phyloP scores from a whole-genome alignment of 495 filamentous ascomycete species.

The Penicillium lividum region DNA sequence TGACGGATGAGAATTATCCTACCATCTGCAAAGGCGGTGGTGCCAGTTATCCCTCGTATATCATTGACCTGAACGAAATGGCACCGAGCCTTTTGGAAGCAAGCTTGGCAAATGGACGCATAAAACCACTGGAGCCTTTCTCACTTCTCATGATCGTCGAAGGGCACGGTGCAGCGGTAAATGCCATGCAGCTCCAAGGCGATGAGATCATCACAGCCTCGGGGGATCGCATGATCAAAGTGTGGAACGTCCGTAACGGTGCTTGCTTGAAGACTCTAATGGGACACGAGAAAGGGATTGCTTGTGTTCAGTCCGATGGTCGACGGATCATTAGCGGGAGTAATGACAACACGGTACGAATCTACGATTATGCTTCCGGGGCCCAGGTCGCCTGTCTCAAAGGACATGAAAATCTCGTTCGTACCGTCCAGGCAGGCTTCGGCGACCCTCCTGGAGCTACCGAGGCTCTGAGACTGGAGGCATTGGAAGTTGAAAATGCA shows the following conservation, averaged over 20 bases:
- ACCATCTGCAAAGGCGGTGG: slow-evolving; percentile 35
- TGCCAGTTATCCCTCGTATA: slow-evolving; percentile 54
- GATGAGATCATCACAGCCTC: slow-evolving; percentile 91
- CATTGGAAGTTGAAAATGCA: slow-evolving; percentile 66
- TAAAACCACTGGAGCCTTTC: slow-evolving; percentile 55
- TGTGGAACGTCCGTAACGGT: slow-evolving; percentile 88
- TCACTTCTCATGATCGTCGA: slow-evolving; percentile 74
- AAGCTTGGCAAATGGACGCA: slow-evolving; percentile 39
- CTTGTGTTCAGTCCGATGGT: slow-evolving; percentile 97
- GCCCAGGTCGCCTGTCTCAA: slow-evolving; percentile 85
- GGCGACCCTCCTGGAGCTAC: slow-evolving; percentile 80
- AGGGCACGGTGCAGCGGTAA: slow-evolving; percentile 89
- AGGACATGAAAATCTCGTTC: slow-evolving; percentile 80
- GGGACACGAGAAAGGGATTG: slow-evolving; percentile 93
- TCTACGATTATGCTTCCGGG: slow-evolving; percentile 82
- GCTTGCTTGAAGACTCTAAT: slow-evolving; percentile 71
- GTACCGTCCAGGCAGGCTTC: slow-evolving; percentile 92
- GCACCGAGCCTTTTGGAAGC: slow-evolving; percentile 45
- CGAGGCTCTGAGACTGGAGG: slow-evolving; percentile 69
- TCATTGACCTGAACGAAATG: slow-evolving; percentile 53
- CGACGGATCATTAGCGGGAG: slow-evolving; percentile 94
- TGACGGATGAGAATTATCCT: slow-evolving; percentile 70
- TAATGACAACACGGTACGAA: slow-evolving; percentile 91
- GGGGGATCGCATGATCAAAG: slow-evolving; percentile 85
- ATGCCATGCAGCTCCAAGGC: slow-evolving; percentile 88